Base-by-base conservation (phyloP, 331 rosid species). In the Quercus phellos region DNA sequence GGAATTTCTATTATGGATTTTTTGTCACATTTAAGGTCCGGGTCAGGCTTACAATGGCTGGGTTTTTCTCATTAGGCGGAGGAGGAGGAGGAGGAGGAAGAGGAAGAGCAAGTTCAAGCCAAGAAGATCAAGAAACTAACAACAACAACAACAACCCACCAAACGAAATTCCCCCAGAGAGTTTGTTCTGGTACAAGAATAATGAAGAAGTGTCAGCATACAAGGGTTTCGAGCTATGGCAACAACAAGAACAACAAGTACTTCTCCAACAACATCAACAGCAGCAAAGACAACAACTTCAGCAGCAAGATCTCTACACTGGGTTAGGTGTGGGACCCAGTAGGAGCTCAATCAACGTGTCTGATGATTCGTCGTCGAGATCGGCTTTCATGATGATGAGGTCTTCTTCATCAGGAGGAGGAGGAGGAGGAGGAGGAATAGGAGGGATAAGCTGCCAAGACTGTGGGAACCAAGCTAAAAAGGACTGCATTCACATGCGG, bases 381-480 rank as follows among this genome's bases (percentile, higher is more conserved):
- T 87, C 97, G 68, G 88, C 73, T 2, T 85, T 89, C 77, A 86
- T 85, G 86, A 70, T 86, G 80, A 79, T 89, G 81, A 74, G 89
- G 53, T 46, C 84, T 2, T n/a, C 75, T 6, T 80, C 74, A 0
- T 60, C 81, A 1, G 83, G 82, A 0, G 90, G 86, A 5, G 79
- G 88, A 2, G 82, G 76, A 0, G 67, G 81, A 1, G 83, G 80
- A 5, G 79, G 87, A 2, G 80, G 84, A 0, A 78, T 83, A 3
- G 85, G 85, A 9, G 87, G 89, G 4, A 75, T 85, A 10, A 92
- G 97, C 66, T 94, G 99, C 79, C 97, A 92, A 50, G 99, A 94
- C 77, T 94, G 99, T 17, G 99, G 99, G 13, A 94, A 94, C 82
- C 99, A 94, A 66, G 98, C 99, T 0, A 94, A 94, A 86, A 94